These are phyloP conservation scores for Syzygium jambos DNA, from an alignment of 345 rosid genomes.

Conservation along the genomic window DNA sequence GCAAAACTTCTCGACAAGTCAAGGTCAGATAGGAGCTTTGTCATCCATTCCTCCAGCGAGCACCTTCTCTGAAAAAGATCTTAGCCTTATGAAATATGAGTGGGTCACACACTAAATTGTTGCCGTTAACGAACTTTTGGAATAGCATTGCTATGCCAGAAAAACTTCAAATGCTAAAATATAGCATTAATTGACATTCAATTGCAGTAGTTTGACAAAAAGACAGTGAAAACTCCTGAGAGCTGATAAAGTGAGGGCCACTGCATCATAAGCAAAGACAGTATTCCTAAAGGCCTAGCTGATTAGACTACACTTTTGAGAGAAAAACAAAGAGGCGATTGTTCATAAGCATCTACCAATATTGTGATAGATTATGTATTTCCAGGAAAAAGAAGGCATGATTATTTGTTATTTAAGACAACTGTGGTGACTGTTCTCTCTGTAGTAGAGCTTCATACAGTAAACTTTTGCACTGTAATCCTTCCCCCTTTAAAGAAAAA, in stretches of 20 bases:
- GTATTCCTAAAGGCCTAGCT: neutral
- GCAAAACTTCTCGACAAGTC: slow-evolving; percentile 84
- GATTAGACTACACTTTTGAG: neutral
- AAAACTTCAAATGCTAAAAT: neutral
- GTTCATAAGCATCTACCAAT: neutral
- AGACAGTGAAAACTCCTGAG: neutral
- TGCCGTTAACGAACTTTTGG: neutral
- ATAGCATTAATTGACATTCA: neutral
- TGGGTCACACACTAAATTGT: neutral
- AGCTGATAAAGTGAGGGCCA: neutral
- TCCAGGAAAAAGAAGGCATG: neutral
- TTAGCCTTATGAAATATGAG: slow-evolving; percentile 29
- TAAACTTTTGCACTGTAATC: neutral
- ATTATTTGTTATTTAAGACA: neutral
- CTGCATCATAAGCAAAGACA: neutral
- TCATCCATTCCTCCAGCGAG: slow-evolving; percentile 96
- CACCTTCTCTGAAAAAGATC: slow-evolving; percentile 83
- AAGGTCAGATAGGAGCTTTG: slow-evolving; percentile 85
- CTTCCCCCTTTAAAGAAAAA: neutral
- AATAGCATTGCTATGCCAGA: neutral
- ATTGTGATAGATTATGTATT: neutral
- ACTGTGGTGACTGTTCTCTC: neutral
- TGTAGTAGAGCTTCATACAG: neutral
- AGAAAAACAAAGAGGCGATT: neutral
- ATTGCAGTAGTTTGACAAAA: neutral